Evolutionary conservation across 2,329 filamentous ascomycete genomes (phyloP).

Genomic region (Diaporthe citri): DNA sequence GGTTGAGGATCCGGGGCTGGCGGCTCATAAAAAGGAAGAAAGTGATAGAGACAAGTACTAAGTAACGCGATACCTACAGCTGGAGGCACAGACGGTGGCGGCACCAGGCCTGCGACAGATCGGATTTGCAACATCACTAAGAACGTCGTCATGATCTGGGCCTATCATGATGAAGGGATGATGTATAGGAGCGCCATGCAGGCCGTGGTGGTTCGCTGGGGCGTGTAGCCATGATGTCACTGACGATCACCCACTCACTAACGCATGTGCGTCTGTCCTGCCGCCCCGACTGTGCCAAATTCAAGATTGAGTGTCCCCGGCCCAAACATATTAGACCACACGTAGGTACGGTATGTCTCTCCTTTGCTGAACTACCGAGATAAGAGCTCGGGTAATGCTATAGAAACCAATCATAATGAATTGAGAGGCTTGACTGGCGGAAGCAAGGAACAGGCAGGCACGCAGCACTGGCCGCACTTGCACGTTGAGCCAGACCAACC

Average conservation of each 20-base stretch:
- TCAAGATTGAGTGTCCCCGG: neutral
- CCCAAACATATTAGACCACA: neutral
- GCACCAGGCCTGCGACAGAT: too few relatives aligned
- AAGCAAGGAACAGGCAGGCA: neutral
- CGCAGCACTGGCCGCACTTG: neutral
- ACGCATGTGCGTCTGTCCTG: neutral
- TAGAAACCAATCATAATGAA: neutral
- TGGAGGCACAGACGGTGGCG: neutral
- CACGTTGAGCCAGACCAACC: neutral
- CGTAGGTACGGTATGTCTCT: too few relatives aligned
- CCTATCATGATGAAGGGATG: slow-evolving; percentile 13
- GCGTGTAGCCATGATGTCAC: slow-evolving; percentile 18
- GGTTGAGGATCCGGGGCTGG: neutral
- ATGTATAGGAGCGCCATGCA: neutral
- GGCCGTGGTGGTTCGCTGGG: neutral
- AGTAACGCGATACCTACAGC: too few relatives aligned
- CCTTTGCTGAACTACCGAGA: neutral
- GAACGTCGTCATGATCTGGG: neutral
- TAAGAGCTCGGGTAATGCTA: neutral
- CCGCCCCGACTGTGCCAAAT: neutral
- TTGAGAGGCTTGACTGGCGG: neutral
- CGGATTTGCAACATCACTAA: neutral
- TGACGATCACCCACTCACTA: neutral
- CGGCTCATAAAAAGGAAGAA: neutral
- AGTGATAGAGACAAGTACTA: too few relatives aligned